A percentile compares a stretch with the other conserved stretches of the same genome.
Conservation (phyloP, 257 asterid species). For the Solanum clarkiae region DNA sequence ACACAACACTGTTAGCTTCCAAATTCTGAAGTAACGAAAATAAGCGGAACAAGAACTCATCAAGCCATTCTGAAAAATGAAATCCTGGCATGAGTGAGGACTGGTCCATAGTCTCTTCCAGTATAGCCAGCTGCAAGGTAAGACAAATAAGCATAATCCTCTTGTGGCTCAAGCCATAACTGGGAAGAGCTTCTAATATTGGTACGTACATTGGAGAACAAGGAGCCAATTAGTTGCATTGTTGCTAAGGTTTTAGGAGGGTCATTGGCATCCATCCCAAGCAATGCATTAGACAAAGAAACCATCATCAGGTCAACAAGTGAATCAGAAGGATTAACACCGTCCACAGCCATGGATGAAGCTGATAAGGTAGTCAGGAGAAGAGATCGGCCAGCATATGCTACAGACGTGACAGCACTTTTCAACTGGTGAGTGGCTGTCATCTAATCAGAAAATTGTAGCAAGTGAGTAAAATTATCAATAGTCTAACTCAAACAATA, state of each 20-base stretch:
- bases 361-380: conserved; percentile 47
- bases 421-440: conserved; percentile 99
- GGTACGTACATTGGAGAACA: conserved; percentile 75
- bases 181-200: conserved; percentile 1
- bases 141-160: conserved; percentile 22
- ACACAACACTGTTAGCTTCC: conserved; percentile 90
- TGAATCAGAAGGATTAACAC: conserved; percentile 40
- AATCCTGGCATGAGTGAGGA: conserved; percentile 52
- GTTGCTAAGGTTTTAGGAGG: conserved; percentile 99
- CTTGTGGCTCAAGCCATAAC: not conserved
- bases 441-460: conserved; percentile 39
- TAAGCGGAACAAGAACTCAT: conserved; percentile 85
- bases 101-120: conserved; percentile 59
- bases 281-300: conserved; percentile 83
- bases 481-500: conserved; percentile 1
- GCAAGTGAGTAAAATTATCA: not conserved
- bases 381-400: conserved; percentile 79
- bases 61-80: conserved; percentile 94
- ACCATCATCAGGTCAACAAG: conserved; percentile 71
- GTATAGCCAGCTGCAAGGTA: conserved; percentile 60
- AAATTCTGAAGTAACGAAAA: conserved; percentile 90
- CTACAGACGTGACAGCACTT: conserved; percentile 90
- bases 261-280: conserved; percentile 99
- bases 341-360: conserved; percentile 27
- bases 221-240: conserved; percentile 90